These are phyloP conservation scores for Boletellus deceptivus DNA, from an alignment of 1,284 basidiomycete species.

Conservation along the genomic window DNA sequence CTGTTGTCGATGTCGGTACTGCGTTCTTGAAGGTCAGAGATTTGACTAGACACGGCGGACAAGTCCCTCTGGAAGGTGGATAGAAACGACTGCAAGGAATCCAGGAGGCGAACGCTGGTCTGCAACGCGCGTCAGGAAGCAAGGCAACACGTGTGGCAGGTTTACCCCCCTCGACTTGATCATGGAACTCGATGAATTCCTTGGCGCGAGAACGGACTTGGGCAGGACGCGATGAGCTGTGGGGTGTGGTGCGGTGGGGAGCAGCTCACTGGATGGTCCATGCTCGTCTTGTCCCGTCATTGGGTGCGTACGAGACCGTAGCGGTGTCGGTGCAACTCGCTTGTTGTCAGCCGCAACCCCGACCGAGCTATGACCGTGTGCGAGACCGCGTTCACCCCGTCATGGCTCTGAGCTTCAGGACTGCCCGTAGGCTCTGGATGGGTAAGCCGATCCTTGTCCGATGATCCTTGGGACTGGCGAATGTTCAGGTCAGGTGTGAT, in stretches of 20 bases:
- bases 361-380: neutral
- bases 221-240: neutral
- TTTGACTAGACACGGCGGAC: constrained; percentile 91
- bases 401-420: constrained; percentile 34
- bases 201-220: constrained; percentile 52
- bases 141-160: neutral
- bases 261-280: constrained; percentile 17
- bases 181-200: constrained; percentile 80
- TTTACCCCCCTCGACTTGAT: constrained; percentile 64
- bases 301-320: neutral
- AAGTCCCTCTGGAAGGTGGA: constrained; percentile 95
- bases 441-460: constrained; percentile 17
- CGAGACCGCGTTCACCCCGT: neutral
- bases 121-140: constrained; percentile 30
- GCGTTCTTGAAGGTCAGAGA: constrained; percentile 87
- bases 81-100: constrained; percentile 85
- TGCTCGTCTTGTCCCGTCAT: neutral
- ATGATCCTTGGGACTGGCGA: neutral
- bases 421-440: constrained; percentile 32
- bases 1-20: constrained; percentile 88
- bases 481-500: constrained; percentile 20
- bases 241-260: neutral
- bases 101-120: constrained; percentile 76
- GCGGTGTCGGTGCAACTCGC: constrained; percentile 21
- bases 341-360: constrained; percentile 16